Evolutionary conservation across 2,329 filamentous ascomycete species (phyloP).

Genomic region (Fusarium xyrophilum): DNA sequence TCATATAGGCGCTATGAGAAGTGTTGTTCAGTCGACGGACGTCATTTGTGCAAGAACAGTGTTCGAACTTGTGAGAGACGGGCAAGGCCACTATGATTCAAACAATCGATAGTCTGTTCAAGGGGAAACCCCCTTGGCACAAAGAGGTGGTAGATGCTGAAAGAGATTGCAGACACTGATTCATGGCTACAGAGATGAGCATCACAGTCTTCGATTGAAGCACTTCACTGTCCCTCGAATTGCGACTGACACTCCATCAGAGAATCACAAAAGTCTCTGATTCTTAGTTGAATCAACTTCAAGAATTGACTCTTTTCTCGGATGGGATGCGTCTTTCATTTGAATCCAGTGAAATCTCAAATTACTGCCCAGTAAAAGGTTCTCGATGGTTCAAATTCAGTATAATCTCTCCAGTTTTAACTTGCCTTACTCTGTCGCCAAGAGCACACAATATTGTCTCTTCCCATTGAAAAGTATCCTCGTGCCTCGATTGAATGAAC

Average conservation of each 20-base stretch:
- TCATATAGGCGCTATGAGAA: background rate
- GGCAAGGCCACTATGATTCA: background rate
- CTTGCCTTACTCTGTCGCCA: accelerated
- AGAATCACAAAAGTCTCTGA: accelerated
- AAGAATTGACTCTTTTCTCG: accelerated
- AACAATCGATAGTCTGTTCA: accelerated
- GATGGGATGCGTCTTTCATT: accelerated
- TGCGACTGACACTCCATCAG: accelerated
- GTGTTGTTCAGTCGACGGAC: accelerated
- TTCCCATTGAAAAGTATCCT: accelerated
- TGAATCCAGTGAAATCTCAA: accelerated
- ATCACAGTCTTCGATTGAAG: background rate
- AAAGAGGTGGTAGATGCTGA: background rate
- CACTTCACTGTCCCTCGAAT: background rate
- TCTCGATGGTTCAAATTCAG: accelerated
- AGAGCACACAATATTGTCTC: accelerated
- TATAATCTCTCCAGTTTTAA: accelerated
- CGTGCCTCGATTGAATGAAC: accelerated
- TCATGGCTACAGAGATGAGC: accelerated
- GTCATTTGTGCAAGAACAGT: too few relatives aligned
- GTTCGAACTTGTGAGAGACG: background rate
- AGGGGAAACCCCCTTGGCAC: accelerated
- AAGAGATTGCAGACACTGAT: background rate
- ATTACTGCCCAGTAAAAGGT: accelerated
- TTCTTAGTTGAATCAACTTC: accelerated